Evolutionary conservation across 2,329 filamentous ascomycete species (phyloP).

Genomic region (Pyrenochaeta sp.): DNA sequence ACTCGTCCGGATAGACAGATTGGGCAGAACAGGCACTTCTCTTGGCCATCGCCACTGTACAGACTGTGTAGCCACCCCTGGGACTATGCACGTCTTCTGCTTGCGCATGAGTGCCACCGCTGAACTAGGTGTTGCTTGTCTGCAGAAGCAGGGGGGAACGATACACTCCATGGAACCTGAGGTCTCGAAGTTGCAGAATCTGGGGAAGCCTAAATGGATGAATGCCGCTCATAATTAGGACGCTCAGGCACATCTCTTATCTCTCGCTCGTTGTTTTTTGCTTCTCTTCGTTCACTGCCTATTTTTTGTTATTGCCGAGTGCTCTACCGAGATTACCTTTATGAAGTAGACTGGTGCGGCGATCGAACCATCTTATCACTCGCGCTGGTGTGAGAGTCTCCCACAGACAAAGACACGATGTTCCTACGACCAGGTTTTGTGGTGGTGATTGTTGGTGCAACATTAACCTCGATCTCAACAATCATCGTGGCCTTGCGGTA

Average conservation of each 20-base stretch:
- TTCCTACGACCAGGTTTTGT: conserved; percentile 42
- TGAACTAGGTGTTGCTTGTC: conserved; percentile 13
- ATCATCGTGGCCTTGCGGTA: conserved; percentile 42
- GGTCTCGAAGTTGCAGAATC: conserved; percentile 24
- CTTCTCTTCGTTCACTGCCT: conserved; percentile 12
- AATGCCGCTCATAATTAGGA: conserved; percentile 13
- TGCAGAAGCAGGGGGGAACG: conserved; percentile 20
- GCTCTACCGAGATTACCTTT: conserved; percentile 4
- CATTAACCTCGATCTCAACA: conserved; percentile 46
- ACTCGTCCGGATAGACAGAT: conserved; percentile 2
- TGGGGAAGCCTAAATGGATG: conserved; percentile 24
- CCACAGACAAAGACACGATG: conserved; percentile 31
- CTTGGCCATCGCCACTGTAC: too few species aligned
- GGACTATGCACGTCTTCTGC: conserved; percentile 9
- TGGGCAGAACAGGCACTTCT: not conserved
- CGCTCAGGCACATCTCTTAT: conserved; percentile 5
- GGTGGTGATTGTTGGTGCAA: conserved; percentile 43
- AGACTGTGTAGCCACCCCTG: conserved; percentile 9
- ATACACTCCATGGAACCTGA: conserved; percentile 17
- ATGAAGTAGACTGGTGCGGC: not conserved
- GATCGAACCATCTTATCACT: conserved; percentile 2
- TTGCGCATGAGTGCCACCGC: conserved; percentile 18
- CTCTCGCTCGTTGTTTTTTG: conserved; percentile 13
- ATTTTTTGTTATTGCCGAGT: conserved; percentile 9
- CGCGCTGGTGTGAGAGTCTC: not conserved